Percentiles rank a stretch among this genome's conserved stretches.
Evolutionary conservation across 164 flowering plant species (phyloP).

Genomic region (Magnolia sinica): DNA sequence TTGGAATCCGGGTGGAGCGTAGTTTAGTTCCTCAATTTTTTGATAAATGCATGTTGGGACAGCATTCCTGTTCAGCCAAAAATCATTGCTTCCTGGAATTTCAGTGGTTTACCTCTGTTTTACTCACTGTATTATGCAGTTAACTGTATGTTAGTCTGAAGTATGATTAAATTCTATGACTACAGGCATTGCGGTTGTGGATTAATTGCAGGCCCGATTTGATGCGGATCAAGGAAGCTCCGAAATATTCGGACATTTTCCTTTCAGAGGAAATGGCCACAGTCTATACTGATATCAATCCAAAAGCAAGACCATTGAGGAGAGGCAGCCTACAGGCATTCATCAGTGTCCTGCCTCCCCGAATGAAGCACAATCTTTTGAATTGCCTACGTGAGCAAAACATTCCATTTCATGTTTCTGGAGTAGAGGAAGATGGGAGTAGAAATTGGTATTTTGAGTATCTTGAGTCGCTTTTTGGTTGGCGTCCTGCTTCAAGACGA

Average conservation of each 20-base stretch:
- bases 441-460: slow-evolving; percentile 33
- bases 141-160: background rate
- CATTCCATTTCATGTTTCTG: slow-evolving; percentile 27
- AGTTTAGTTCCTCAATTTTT: too few relatives aligned
- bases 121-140: background rate
- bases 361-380: slow-evolving; percentile 41
- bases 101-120: background rate
- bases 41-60: too few relatives aligned
- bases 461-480: slow-evolving; percentile 30
- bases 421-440: slow-evolving; percentile 36
- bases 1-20: too few relatives aligned
- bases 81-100: background rate
- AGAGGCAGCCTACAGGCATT: slow-evolving; percentile 33
- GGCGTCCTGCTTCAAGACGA: slow-evolving; percentile 31
- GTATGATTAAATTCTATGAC: background rate
- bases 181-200: slow-evolving; percentile 57
- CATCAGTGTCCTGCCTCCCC: slow-evolving; percentile 38
- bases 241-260: slow-evolving; percentile 27
- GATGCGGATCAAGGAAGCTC: slow-evolving; percentile 28
- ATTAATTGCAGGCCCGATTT: slow-evolving; percentile 42
- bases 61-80: background rate
- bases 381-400: slow-evolving; percentile 48
- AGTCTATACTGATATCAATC: slow-evolving; percentile 14
- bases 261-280: slow-evolving; percentile 22
- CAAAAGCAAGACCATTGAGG: slow-evolving; percentile 11